These are phyloP conservation scores for Erysimum cheiranthoides DNA, from an alignment of 345 rosid genomes.

Conservation along the genomic window DNA sequence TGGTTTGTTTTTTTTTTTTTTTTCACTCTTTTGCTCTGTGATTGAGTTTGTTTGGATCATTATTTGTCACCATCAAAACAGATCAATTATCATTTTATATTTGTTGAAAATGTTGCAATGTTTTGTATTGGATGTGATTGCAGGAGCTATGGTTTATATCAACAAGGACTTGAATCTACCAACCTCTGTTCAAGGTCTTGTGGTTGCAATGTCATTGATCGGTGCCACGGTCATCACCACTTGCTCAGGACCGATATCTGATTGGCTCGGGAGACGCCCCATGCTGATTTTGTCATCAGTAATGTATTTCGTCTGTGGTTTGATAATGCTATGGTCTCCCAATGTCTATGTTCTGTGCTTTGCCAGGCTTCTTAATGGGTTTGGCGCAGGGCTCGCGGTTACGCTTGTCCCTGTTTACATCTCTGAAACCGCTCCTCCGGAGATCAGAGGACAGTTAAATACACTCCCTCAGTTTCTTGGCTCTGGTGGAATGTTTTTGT, in stretches of 20 bases:
- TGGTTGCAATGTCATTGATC: constrained; percentile 93
- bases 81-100: background rate
- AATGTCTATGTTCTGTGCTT: constrained; percentile 79
- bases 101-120: background rate
- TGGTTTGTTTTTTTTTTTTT: constrained; percentile 53
- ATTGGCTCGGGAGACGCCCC: constrained; percentile 95
- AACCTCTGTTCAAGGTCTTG: constrained; percentile 81
- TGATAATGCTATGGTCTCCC: constrained; percentile 95
- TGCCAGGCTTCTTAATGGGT: constrained; percentile 89
- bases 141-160: constrained; percentile 90
- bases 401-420: constrained; percentile 91
- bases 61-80: too few relatives aligned
- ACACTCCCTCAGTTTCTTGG: constrained; percentile 96
- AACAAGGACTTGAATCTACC: constrained; percentile 68
- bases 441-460: constrained; percentile 85
- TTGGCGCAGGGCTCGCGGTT: constrained; percentile 91
- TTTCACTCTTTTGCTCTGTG: background rate
- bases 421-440: constrained; percentile 97
- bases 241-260: constrained; percentile 93
- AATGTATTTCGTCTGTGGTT: constrained; percentile 80
- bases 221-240: constrained; percentile 93
- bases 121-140: constrained; percentile 26
- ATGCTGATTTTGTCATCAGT: constrained; percentile 83
- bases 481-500: constrained; percentile 92
- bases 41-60: constrained; percentile 8